Evolutionary conservation across 2,329 filamentous ascomycete genomes (phyloP), one percentile per base, ranked within the genome.

Genomic region (Stemphylium beticola): DNA sequence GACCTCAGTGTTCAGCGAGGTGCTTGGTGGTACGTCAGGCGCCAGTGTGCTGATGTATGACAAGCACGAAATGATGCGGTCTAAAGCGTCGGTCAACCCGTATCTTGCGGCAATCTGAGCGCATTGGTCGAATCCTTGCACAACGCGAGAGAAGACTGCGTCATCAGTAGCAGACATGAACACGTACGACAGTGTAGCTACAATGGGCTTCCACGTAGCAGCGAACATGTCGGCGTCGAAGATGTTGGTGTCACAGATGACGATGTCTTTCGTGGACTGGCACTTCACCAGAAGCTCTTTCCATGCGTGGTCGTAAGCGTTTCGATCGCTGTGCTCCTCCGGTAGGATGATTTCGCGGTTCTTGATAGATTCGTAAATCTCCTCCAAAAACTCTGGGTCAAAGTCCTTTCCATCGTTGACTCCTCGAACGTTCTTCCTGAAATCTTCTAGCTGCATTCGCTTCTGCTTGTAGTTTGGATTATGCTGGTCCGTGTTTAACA

Each of bases 161-260:
- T 99, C 95, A 69, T 99, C 96, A 0, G 92, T 96, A 14, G 96
- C 96, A 32, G 93, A 98, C 89, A 98, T 96, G 79, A 99, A 99
- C 3, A 99, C 95, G 71, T 98, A 99, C 11, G 95, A 96, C 49
- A 99, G 80, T 0, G 96, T 98, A 3, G 95, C 93, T 33, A 99
- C 84, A 44, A 99, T 92, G 0, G 96, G 93, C 72, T 87, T 92
- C 95, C 96, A 99, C 0, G 93, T 97, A 18, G 92, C 90, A 53
- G 90, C 87, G 74, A 99, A 99, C 91, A 99, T 97, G 72, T 99
- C 93, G 4, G 93, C 91, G 75, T 99, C 96, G 74, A 92, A 99
- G 34, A 96, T 87, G 71, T 97, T 98, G 4, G 93, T 96, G 63
- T 96, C 85, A 73, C 92, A 96, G 26, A 93, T 81, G 31, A 89